Conservation (phyloP, 805 yeast genomes). For the Middelhovenomyces tepae region DNA sequence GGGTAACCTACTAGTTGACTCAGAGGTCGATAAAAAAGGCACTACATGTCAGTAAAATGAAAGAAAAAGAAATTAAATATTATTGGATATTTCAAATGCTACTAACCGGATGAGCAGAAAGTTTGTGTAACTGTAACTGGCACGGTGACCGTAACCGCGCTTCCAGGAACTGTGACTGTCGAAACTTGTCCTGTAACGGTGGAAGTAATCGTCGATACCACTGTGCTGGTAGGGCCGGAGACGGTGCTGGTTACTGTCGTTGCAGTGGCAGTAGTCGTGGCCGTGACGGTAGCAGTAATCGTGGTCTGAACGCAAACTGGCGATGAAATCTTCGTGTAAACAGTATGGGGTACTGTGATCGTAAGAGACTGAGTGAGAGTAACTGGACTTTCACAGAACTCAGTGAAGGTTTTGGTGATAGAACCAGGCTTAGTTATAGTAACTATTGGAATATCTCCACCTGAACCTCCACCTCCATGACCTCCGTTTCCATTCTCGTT, state of each 20-base stretch:
- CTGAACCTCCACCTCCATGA: constrained; percentile 1
- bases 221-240: not conserved
- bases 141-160: constrained; percentile 11
- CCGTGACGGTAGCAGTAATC: constrained; percentile 15
- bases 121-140: constrained; percentile 2
- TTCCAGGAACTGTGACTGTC: constrained; percentile 13
- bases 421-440: constrained; percentile 2
- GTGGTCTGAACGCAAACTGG: constrained; percentile 10
- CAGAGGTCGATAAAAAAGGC: no score
- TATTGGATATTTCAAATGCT: no score
- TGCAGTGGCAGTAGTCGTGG: constrained; percentile 4
- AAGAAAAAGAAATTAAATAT: no score
- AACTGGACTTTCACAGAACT: constrained; percentile 4
- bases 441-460: constrained; percentile 6
- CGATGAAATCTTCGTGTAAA: constrained; percentile 3
- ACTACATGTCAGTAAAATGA: no score
- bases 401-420: constrained; percentile 1
- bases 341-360: constrained; percentile 4
- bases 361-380: constrained; percentile 4
- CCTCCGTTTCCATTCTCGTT: constrained; percentile 3
- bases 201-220: constrained; percentile 5
- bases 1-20: no score
- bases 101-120: no score
- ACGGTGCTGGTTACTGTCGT: constrained; percentile 10
- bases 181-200: constrained; percentile 9